These are phyloP conservation scores for Boechera divaricarpa DNA, from an alignment of 345 rosid genomes.

Conservation along the genomic window DNA sequence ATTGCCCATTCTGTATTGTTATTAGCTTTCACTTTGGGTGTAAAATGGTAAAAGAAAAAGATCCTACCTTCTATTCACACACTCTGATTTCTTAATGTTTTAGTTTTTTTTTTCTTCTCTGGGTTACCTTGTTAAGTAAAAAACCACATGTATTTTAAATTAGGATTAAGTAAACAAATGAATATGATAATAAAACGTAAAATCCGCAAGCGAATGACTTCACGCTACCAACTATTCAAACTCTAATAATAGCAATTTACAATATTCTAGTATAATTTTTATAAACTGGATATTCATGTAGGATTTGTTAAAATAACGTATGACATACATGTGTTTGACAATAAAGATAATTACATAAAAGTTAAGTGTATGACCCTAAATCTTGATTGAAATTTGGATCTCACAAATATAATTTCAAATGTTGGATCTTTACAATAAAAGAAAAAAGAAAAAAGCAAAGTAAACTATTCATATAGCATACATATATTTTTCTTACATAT, in stretches of 20 bases:
- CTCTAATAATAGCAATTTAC: neutral
- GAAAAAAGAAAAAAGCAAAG: no score
- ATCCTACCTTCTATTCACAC: neutral
- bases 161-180: neutral
- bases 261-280: conserved; percentile 11
- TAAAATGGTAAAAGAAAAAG: no score
- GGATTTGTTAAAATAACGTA: neutral
- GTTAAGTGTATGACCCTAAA: conserved; percentile 1
- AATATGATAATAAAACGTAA: neutral
- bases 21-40: neutral
- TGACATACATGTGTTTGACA: neutral
- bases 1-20: neutral
- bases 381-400: neutral
- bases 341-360: neutral
- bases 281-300: neutral
- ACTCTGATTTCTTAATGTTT: conserved; percentile 13
- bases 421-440: neutral
- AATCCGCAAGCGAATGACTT: neutral
- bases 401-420: neutral
- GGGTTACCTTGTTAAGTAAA: neutral
- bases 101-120: neutral
- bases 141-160: conserved; percentile 2
- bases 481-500: no score
- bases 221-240: neutral
- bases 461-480: no score